phyloP scores from a whole-genome alignment of 148 eudicot species.

The Diospyros kaki region DNA sequence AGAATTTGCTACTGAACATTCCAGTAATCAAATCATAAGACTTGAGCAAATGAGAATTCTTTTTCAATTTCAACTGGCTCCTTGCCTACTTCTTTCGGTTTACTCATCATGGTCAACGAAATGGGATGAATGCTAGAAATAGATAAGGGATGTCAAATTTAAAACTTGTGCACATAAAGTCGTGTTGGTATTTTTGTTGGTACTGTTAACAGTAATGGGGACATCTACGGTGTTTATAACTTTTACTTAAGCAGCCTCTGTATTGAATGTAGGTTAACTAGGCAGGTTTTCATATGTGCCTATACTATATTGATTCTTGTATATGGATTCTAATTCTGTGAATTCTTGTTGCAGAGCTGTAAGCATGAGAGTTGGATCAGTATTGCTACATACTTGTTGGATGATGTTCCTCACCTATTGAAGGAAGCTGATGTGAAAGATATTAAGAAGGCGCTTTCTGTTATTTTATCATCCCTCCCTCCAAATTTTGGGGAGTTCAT shows the following conservation, averaged over 20 bases:
- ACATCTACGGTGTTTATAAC: not conserved
- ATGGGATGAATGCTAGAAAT: not conserved
- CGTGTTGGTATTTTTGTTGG: not conserved
- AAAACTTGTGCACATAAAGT: conserved; percentile 2
- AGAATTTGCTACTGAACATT: not conserved
- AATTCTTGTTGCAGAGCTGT: conserved; percentile 57
- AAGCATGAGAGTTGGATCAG: conserved; percentile 76
- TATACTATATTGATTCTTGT: too few relatives aligned
- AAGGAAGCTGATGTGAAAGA: conserved; percentile 48
- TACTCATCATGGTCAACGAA: not conserved
- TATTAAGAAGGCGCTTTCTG: conserved; percentile 46
- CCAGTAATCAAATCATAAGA: not conserved
- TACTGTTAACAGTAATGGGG: not conserved
- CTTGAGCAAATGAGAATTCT: not conserved
- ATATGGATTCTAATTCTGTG: conserved; percentile 4
- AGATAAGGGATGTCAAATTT: not conserved
- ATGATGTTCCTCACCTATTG: conserved; percentile 65
- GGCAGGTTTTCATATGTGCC: not conserved
- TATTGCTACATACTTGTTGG: conserved; percentile 69
- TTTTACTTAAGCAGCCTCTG: not conserved
- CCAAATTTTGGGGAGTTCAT: conserved; percentile 77
- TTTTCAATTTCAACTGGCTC: too few relatives aligned
- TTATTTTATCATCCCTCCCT: conserved; percentile 65
- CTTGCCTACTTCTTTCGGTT: not conserved
- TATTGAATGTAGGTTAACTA: not conserved